Evolutionary conservation across 768 basidiomycete species (phyloP).

Genomic region (Leccinum barrowsii): DNA sequence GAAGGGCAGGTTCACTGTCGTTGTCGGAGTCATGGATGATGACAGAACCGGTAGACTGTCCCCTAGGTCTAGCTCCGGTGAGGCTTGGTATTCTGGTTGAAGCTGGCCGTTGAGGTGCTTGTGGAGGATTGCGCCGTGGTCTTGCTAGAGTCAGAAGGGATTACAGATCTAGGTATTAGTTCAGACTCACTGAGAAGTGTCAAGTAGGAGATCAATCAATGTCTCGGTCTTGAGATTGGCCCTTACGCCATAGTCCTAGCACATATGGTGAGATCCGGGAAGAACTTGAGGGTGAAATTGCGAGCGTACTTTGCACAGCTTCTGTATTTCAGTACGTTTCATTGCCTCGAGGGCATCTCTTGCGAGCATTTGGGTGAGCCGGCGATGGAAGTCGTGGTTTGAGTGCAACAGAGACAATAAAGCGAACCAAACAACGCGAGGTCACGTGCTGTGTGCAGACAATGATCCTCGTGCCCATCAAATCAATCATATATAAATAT

Average conservation of each 20-base stretch:
- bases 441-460: conserved; percentile 31
- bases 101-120: conserved; percentile 25
- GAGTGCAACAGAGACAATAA: conserved; percentile 44
- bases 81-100: conserved; percentile 34
- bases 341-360: conserved; percentile 51
- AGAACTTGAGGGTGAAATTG: conserved; percentile 12
- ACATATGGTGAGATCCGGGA: conserved; percentile 14
- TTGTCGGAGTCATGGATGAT: conserved; percentile 43
- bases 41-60: conserved; percentile 33
- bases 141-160: conserved; percentile 33
- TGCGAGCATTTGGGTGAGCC: conserved; percentile 30
- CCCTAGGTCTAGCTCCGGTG: conserved; percentile 25
- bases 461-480: neutral
- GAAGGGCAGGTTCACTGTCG: conserved; percentile 33
- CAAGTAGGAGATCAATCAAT: conserved; percentile 69
- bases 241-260: conserved; percentile 73
- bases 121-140: conserved; percentile 23
- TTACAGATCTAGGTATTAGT: conserved; percentile 32
- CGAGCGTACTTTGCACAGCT: conserved; percentile 51
- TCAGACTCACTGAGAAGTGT: conserved; percentile 41
- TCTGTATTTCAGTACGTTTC: conserved; percentile 54
- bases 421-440: conserved; percentile 49
- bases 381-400: conserved; percentile 36
- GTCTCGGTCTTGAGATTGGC: conserved; percentile 81
- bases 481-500: neutral